These are phyloP conservation scores for Aureobasidium sp. DNA, from an alignment of 2,329 filamentous ascomycete genomes.

Conservation along the genomic window DNA sequence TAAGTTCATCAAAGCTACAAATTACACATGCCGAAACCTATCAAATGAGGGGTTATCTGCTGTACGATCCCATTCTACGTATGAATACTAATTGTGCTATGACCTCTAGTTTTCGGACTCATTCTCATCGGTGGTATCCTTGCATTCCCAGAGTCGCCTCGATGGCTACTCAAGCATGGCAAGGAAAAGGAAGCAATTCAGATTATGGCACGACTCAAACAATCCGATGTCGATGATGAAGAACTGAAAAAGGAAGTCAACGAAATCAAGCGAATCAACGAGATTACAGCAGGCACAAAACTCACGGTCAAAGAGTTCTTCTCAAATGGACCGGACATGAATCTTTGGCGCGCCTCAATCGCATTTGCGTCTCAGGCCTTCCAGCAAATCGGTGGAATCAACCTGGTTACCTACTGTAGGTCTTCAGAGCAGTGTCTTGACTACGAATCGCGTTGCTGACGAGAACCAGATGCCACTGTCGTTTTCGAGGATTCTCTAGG, in stretches of 20 bases:
- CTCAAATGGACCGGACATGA: slow-evolving; percentile 16
- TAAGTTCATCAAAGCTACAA: neutral
- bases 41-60: too few relatives aligned
- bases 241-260: slow-evolving; percentile 49
- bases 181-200: slow-evolving; percentile 41
- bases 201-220: slow-evolving; percentile 47
- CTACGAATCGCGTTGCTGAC: neutral
- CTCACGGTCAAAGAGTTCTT: slow-evolving; percentile 22
- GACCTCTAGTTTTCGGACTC: slow-evolving; percentile 36
- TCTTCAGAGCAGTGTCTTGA: neutral
- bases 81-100: neutral
- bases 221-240: slow-evolving; percentile 42
- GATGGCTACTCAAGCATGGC: slow-evolving; percentile 39
- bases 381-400: slow-evolving; percentile 7
- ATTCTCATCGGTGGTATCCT: slow-evolving; percentile 42
- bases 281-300: slow-evolving; percentile 31
- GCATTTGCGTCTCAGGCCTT: slow-evolving; percentile 1
- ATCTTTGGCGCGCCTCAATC: neutral
- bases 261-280: slow-evolving; percentile 47
- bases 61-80: too few relatives aligned
- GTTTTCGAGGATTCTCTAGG: slow-evolving; percentile 20
- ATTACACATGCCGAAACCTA: too few relatives aligned
- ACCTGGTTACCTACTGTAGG: slow-evolving; percentile 13
- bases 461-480: neutral
- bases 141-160: slow-evolving; percentile 39